Evolutionary conservation across 116 monocot genomes (phyloP).

Genomic region (Dioscorea cayenensis): DNA sequence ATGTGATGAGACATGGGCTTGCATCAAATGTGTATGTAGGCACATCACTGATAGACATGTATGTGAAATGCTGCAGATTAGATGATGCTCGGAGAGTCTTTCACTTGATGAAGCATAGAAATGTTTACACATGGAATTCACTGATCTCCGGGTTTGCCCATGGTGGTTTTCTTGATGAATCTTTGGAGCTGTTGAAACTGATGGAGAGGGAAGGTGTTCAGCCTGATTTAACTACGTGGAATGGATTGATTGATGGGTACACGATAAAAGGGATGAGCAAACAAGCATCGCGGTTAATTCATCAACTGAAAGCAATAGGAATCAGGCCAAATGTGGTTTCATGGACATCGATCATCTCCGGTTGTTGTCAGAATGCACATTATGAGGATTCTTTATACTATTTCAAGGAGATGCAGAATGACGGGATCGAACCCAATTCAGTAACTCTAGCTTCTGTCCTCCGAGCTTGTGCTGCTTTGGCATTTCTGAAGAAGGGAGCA

Average conservation of each 20-base stretch:
- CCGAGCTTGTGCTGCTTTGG: slow-evolving; percentile 32
- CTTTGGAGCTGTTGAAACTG: slow-evolving; percentile 31
- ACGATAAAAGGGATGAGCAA: slow-evolving; percentile 32
- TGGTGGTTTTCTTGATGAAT: slow-evolving; percentile 27
- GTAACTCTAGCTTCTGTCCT: slow-evolving; percentile 27
- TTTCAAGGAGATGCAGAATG: slow-evolving; percentile 37
- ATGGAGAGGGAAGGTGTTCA: slow-evolving; percentile 41
- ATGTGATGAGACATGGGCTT: slow-evolving; percentile 32
- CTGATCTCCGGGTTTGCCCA: slow-evolving; percentile 42
- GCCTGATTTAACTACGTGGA: slow-evolving; percentile 58
- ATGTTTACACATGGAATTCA: slow-evolving; percentile 49
- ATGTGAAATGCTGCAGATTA: slow-evolving; percentile 29
- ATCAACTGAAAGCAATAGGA: slow-evolving; percentile 23
- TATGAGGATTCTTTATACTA: slow-evolving; percentile 31
- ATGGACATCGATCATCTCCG: slow-evolving; percentile 60
- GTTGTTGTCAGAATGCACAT: slow-evolving; percentile 41
- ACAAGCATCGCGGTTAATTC: slow-evolving; percentile 37
- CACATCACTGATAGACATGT: slow-evolving; percentile 47
- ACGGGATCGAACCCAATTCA: slow-evolving; percentile 27
- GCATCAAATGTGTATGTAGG: slow-evolving; percentile 27
- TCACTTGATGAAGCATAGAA: slow-evolving; percentile 22
- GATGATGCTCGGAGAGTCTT: slow-evolving; percentile 25
- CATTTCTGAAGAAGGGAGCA: slow-evolving; percentile 26
- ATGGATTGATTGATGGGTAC: slow-evolving; percentile 46
- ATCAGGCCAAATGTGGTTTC: slow-evolving; percentile 51